phyloP scores from a whole-genome alignment of 2,329 filamentous ascomycete species.

The Hypoxylon sp. region DNA sequence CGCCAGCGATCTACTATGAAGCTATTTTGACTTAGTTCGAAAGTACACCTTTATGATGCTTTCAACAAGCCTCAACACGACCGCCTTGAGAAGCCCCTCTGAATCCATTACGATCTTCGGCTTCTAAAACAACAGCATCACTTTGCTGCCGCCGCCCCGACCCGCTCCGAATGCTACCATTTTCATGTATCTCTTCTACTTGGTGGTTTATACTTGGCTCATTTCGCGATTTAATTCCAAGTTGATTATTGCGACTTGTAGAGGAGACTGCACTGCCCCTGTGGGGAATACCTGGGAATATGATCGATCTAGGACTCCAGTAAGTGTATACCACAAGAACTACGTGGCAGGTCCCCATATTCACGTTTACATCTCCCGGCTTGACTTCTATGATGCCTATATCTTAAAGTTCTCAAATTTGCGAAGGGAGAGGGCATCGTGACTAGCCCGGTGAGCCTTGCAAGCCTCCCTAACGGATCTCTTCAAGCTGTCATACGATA shows the following conservation, averaged over 20 bases:
- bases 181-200: neutral
- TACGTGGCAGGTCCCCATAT: neutral
- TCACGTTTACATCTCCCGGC: neutral
- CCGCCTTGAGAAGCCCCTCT: neutral
- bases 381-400: neutral
- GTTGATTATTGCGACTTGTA: neutral
- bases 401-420: neutral
- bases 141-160: neutral
- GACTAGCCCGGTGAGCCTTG: slow-evolving; percentile 2
- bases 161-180: neutral
- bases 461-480: slow-evolving; percentile 8
- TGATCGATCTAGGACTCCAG: neutral
- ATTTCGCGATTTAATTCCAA: neutral
- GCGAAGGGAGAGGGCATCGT: neutral
- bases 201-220: neutral
- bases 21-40: neutral
- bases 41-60: neutral
- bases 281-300: neutral
- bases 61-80: neutral
- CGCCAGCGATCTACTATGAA: neutral
- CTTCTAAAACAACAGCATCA: neutral
- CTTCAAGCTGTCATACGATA: neutral
- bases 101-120: neutral
- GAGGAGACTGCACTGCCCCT: neutral
- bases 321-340: neutral